A percentile compares a stretch with the other conserved stretches of the same genome.
Conservation (phyloP, 1,284 basidiomycete genomes). For the Irpex lacteus region DNA sequence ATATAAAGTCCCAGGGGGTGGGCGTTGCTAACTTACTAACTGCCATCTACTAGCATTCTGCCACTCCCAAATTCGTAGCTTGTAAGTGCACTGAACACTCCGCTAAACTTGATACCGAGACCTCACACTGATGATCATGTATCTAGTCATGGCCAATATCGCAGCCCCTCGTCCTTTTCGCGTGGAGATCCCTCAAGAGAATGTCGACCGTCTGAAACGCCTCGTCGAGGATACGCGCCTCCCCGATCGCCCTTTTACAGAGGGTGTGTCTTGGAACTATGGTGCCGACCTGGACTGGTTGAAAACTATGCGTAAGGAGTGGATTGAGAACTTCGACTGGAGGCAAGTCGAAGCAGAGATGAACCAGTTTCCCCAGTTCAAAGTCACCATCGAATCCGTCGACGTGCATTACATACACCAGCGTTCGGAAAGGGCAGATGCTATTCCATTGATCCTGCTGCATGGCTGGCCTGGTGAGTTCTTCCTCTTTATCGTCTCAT, state of each 20-base stretch:
- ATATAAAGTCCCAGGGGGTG: no score
- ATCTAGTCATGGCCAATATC: not conserved
- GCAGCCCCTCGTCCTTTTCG: slow-evolving; percentile 11
- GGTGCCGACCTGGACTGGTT: slow-evolving; percentile 16
- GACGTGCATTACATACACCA: slow-evolving; percentile 16
- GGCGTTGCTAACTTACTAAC: no score
- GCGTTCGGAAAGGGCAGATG: slow-evolving; percentile 9
- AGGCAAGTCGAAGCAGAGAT: slow-evolving; percentile 16
- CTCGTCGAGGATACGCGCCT: slow-evolving; percentile 15
- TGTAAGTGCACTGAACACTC: no score
- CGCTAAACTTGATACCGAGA: no score
- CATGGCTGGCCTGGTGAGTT: slow-evolving; percentile 18
- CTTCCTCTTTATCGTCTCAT: not conserved
- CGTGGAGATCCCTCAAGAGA: slow-evolving; percentile 12
- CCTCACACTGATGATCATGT: not conserved
- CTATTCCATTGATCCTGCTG: slow-evolving; percentile 14
- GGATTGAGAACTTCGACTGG: slow-evolving; percentile 18
- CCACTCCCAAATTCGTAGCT: no score
- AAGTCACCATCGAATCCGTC: slow-evolving; percentile 13
- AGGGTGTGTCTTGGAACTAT: slow-evolving; percentile 14
- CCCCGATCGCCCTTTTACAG: slow-evolving; percentile 7
- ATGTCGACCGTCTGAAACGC: slow-evolving; percentile 16
- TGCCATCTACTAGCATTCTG: no score
- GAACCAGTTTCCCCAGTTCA: slow-evolving; percentile 15
- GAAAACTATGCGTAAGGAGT: slow-evolving; percentile 11